phyloP scores from a whole-genome alignment of 768 basidiomycete species.

The Trametes cinnabarina region DNA sequence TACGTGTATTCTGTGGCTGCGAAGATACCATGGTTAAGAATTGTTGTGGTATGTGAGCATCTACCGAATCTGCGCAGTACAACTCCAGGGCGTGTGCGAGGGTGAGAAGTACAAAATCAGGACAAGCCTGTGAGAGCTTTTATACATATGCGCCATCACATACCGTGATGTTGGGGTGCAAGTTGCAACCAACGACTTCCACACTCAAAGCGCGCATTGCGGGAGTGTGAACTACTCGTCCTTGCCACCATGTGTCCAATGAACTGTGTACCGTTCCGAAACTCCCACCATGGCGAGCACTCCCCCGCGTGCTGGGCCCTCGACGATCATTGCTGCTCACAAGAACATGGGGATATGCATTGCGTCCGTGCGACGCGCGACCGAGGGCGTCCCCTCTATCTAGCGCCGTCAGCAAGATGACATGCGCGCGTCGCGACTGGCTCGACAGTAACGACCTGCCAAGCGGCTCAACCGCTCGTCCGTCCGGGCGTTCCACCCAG shows the following conservation, averaged over 20 bases:
- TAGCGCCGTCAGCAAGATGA: conserved; percentile 4
- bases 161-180: conserved; percentile 9
- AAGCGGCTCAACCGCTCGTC: conserved; percentile 1
- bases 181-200: background rate
- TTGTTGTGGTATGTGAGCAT: no score
- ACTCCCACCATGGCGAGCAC: background rate
- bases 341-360: no score
- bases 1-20: no score
- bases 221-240: background rate
- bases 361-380: conserved; percentile 5
- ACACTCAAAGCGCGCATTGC: background rate
- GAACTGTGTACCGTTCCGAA: background rate
- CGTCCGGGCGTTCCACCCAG: background rate
- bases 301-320: background rate
- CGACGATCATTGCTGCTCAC: background rate
- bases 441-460: background rate
- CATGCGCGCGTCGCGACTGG: background rate
- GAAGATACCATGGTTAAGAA: no score
- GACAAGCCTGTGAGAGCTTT: no score
- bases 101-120: no score
- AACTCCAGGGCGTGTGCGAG: no score
- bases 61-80: no score
- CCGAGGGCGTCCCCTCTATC: background rate
- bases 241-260: background rate
- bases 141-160: conserved; percentile 1